A percentile compares a stretch with the other conserved stretches of the same genome.
These are phyloP conservation scores for Colletotrichum endophyticum DNA, from an alignment of 2,329 filamentous ascomycete species.

Conservation along the genomic window DNA sequence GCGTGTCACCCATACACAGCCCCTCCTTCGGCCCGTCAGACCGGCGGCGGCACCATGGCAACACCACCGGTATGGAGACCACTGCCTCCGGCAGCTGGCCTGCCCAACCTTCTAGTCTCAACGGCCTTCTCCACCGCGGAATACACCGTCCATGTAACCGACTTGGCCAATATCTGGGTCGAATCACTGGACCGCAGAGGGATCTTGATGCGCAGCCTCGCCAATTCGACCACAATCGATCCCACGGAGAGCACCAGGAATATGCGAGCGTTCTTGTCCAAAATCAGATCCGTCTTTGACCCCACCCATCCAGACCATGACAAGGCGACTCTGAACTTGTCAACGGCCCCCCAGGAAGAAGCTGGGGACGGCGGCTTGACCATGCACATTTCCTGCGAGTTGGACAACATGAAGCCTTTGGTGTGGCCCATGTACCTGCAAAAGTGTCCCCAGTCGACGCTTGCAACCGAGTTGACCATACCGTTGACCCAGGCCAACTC, in stretches of 20 bases:
- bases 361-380: conserved; percentile 46
- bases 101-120: conserved; percentile 70
- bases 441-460: conserved; percentile 44
- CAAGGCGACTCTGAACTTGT: conserved; percentile 50
- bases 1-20: not conserved
- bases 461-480: conserved; percentile 55
- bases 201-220: conserved; percentile 66
- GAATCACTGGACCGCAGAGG: conserved; percentile 66
- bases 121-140: conserved; percentile 56
- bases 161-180: conserved; percentile 75
- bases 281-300: conserved; percentile 60
- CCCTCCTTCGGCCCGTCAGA: not conserved
- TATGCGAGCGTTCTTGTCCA: conserved; percentile 69
- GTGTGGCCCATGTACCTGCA: conserved; percentile 68
- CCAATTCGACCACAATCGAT: conserved; percentile 74
- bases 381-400: conserved; percentile 61
- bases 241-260: conserved; percentile 72
- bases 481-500: conserved; percentile 55
- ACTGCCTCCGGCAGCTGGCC: conserved; percentile 44
- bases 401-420: conserved; percentile 70
- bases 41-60: conserved; percentile 29
- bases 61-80: conserved; percentile 48
- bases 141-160: conserved; percentile 72
- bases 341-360: conserved; percentile 34
- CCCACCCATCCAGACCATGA: conserved; percentile 46